A percentile compares a stretch with the other conserved stretches of the same genome.
phyloP scores from a whole-genome alignment of 2,329 filamentous ascomycete genomes.

The Aureobasidium sp. region DNA sequence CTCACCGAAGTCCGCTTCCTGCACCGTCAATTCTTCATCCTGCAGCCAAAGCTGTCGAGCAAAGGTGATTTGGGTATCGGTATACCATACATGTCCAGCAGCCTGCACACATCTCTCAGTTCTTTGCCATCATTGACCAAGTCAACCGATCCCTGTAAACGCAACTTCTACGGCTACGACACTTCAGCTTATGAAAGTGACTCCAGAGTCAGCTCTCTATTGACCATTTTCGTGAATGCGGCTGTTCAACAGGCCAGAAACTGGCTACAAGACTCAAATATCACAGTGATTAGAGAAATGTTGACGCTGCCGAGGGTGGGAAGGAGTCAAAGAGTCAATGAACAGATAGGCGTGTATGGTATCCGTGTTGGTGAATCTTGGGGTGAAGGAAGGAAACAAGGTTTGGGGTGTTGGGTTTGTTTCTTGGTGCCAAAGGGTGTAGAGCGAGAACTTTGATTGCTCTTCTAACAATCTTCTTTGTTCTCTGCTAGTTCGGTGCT shows the following conservation, averaged over 20 bases:
- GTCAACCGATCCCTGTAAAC: too few species aligned
- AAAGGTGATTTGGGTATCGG: background rate
- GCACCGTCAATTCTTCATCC: constrained; percentile 14
- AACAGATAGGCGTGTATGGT: background rate
- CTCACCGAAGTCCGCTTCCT: constrained; percentile 9
- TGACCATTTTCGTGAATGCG: background rate
- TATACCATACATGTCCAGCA: background rate
- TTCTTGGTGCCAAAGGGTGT: constrained; percentile 1
- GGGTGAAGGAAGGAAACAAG: background rate
- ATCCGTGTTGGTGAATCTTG: background rate
- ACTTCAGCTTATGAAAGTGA: background rate
- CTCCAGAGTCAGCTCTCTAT: background rate
- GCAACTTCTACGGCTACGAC: background rate
- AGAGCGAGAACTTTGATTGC: background rate
- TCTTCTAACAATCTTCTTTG: too few species aligned
- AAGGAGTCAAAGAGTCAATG: background rate
- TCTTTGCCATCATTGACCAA: background rate
- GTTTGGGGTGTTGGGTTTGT: background rate
- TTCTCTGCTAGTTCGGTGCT: too few species aligned
- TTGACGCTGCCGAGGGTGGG: background rate
- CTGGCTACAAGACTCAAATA: background rate
- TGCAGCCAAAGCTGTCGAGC: background rate
- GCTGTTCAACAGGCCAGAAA: background rate
- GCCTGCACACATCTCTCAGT: background rate
- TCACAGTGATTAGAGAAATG: background rate